Evolutionary conservation across 129 eudicot genomes (phyloP), one percentile per base, ranked within the genome.

Genomic region (Centaurea solstitialis): DNA sequence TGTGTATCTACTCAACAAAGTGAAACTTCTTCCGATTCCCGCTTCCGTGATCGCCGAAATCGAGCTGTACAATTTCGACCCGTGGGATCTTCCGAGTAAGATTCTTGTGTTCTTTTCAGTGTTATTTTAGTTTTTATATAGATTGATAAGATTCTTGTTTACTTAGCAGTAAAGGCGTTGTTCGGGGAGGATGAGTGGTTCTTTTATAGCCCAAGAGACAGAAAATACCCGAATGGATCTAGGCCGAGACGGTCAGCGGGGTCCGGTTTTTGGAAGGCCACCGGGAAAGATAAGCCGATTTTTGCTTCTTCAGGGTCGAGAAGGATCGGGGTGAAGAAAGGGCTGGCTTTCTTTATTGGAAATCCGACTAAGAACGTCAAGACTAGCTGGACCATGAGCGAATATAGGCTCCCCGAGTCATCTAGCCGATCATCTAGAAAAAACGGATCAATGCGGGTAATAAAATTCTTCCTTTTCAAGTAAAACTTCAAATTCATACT

Each of bases 81-180:
- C 97, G 0, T 91, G 97, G 97, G 88, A 91, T 17, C 91, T 91
- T 35, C 97, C 90, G 23, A 62, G 97, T 91, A 74, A 37, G 89
- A 81, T 61, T 65, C 65, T 76, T 65, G 11, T 53, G 18, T n/a
- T 26, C 0, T 9, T 30, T 26, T 4, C 38, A 23, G 2, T 11
- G 3, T 20, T 37, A 17, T 23, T 8, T 28, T 66, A 41, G 21
- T 20, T 72, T 65, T 68, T 11, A 30, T 72, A n/a, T 17, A n/a
- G 57, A 43, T 21, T 72, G 47, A 76, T 77, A 43, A 26, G 47
- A 12, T 41, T 67, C 43, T 66, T 80, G 71, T 47, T 59, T 40
- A 11, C 40, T 74, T 75, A 62, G 1, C 87, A 91, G 97, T 76
- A 22, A 91, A 87, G 73, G 87, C 89, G 0, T 20, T 73, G 64